Base-by-base conservation (phyloP, 2,329 filamentous ascomycete species). In the Talaromyces albobiverticillius region DNA sequence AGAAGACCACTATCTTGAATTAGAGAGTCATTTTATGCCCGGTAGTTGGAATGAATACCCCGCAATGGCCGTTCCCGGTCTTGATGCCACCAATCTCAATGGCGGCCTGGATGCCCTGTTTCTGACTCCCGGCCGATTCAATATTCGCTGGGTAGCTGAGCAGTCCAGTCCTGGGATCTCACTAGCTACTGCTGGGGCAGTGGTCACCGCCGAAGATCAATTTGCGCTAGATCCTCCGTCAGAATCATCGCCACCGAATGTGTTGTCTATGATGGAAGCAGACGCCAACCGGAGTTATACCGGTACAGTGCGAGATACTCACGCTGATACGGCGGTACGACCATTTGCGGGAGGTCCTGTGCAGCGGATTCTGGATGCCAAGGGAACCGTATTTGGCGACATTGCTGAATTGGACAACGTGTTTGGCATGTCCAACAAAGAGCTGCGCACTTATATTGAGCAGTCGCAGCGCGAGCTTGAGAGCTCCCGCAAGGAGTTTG, bases 401-500 rank as follows among this genome's bases (percentile, higher is more conserved):
- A 61, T 67, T 6, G 64, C 67, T 1, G 69, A 67, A 23, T 60
- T 75, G 23, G 71, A 74, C 20, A 71, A 74, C 22, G 65, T 77
- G 9, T 68, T 72, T 23, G 72, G 66, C 5, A 70, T 77, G 67
- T 71, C 73, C 14, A 65, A 69, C 32, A 69, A 73, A 31, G 70
- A 74, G 34, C 60, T 77, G 22, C 66, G 68, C 38, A 60, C 65
- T 13, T 71, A 75, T 48, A 67, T 74, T 11, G 60, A 67, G 41
- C 69, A 68, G 43, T 73, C 73, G 4, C 72, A 76, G 25, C 82
- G 85, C 51, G 87, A 93, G 69, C 85, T 91, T 73, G 87, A 91
- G 60, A 76, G 77, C 9, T 81, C 92, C 61, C 84, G 86, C 68
- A 79, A 80, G 61, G 86, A 93, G 56, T 85, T 91, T 62, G 79